Evolutionary conservation across 306 rosid species (phyloP), one percentile per base, ranked within the genome.

Genomic region (Sechiopsis laciniata): DNA sequence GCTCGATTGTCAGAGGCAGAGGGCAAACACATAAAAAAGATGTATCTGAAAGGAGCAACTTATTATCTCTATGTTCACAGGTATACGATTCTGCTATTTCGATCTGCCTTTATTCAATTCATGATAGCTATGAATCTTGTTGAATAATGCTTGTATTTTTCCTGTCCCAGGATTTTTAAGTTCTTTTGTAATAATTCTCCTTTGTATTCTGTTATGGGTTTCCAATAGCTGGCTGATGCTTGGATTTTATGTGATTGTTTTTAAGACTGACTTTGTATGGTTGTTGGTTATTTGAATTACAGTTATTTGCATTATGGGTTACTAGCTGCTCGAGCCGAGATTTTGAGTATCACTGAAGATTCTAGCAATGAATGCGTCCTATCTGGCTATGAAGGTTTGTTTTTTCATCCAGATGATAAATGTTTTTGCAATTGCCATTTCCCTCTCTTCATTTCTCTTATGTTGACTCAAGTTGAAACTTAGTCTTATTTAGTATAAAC

Each of bases 271-370:
- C 24, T 8, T 35, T 37, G 1, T 73, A 32, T 61, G n/a, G 55
- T 17, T 75, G 80, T 78, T 72, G 60, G 77, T 60, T 76, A 11
- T 57, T 78, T 55, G 56, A 59, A 48, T 22, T 80, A 63, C 85
- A 95, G 99, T 86, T 95, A 95, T 83, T 78, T 95, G 96, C 92
- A 63, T 75, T 95, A 87, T 67, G 99, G 99, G 70, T 86, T 95
- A 78, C 89, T 95, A 66, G 97, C 99, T 51, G 96, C 96, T 75
- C 96, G 99, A 68, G 97, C 99, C 3, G 97, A 95, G 91, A 82
- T 95, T 80, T 82, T 95, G 71, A 89, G 86, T 84, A 86, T 62
- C 72, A 83, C 96, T 26, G 89, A 58, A 8, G 90, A 72, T 46
- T 86, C 95, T 74, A 90, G 80, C 72, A 95, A 91, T 78, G 92